Evolutionary conservation across 176 grass and related monocot species (phyloP).

Genomic region (Phragmites australis): DNA sequence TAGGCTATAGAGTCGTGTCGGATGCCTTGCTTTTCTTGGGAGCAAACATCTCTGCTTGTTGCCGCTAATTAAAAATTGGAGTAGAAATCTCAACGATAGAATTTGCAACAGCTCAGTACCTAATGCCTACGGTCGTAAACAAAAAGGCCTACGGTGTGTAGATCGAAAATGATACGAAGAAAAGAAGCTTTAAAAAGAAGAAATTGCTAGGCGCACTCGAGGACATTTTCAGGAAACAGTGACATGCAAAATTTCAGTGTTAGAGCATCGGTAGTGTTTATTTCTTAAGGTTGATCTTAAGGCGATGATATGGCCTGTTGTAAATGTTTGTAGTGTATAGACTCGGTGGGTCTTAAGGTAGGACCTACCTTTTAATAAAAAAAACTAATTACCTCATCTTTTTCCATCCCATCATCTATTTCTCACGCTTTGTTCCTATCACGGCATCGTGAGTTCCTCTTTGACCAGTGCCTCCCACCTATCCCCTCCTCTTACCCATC

Average conservation of each 20-base stretch:
- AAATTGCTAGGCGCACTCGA: slow-evolving; percentile 9
- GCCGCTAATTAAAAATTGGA: background rate
- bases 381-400: too few species aligned
- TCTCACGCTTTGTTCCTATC: too few species aligned
- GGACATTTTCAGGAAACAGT: background rate
- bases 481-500: too few species aligned
- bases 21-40: background rate
- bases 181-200: slow-evolving; percentile 8
- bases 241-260: background rate
- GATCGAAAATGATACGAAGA: slow-evolving; percentile 27
- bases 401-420: too few species aligned
- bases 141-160: slow-evolving; percentile 33
- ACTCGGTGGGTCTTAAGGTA: too few species aligned
- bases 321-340: too few species aligned
- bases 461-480: too few species aligned
- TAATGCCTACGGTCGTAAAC: slow-evolving; percentile 22
- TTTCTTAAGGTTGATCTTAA: too few species aligned
- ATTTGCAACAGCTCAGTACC: slow-evolving; percentile 37
- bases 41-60: background rate
- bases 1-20: background rate
- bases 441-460: too few species aligned
- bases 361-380: too few species aligned
- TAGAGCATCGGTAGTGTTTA: too few species aligned
- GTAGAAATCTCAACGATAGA: background rate
- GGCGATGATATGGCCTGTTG: too few species aligned